phyloP scores from a whole-genome alignment of 768 basidiomycete genomes.

The Favolaschia claudopus region DNA sequence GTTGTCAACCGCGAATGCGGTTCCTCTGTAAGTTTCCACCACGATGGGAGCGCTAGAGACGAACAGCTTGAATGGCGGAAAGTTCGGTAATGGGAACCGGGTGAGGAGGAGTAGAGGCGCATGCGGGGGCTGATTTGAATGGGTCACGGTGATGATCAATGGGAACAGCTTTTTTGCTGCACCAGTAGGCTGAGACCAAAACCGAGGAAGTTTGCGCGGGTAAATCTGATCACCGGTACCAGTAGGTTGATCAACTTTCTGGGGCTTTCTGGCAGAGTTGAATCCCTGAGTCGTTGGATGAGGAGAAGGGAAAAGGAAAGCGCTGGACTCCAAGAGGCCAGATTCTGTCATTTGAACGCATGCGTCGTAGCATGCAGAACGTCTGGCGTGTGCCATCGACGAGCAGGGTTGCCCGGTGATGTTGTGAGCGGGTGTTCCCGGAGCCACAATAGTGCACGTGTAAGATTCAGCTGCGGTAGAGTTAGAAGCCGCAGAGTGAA shows the following conservation, averaged over 20 bases:
- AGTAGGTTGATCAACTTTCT: constrained; percentile 21
- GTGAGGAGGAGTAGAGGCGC: constrained; percentile 74
- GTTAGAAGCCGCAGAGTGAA: constrained; percentile 42
- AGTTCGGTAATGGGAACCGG: constrained; percentile 65
- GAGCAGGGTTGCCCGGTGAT: constrained; percentile 54
- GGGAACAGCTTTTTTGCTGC: constrained; percentile 58
- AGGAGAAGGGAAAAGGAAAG: constrained; percentile 49
- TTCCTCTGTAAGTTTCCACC: constrained; percentile 54
- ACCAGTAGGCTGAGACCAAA: constrained; percentile 62
- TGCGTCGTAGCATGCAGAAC: constrained; percentile 63
- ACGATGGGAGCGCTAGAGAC: constrained; percentile 53
- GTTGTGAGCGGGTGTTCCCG: constrained; percentile 47
- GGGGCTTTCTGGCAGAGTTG: not conserved
- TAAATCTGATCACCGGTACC: constrained; percentile 44
- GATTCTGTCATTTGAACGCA: constrained; percentile 57
- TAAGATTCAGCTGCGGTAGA: constrained; percentile 38
- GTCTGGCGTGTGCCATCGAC: constrained; percentile 61
- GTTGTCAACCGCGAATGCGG: constrained; percentile 57
- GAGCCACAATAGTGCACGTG: constrained; percentile 59
- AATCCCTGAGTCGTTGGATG: not conserved
- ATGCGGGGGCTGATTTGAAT: constrained; percentile 44
- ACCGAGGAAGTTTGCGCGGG: constrained; percentile 63
- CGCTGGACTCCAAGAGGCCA: constrained; percentile 59
- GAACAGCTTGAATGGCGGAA: constrained; percentile 68
- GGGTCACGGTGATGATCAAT: constrained; percentile 53